Conservation (phyloP, 306 rosid species). For the Chamaecrista fasciculata region DNA sequence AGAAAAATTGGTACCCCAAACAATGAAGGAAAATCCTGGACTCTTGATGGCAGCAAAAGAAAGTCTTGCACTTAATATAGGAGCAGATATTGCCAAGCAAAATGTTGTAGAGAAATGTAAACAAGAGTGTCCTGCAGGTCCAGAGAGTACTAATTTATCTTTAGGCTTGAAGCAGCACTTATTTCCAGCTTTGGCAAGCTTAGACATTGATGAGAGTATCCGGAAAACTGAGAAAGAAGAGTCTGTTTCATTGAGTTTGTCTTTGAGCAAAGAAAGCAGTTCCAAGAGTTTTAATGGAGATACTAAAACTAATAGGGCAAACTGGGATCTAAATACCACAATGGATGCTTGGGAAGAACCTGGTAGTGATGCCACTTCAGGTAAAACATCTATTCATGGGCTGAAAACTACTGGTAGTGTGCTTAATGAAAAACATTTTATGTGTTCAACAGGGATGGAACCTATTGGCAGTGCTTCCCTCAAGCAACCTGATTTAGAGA, state of each 20-base stretch:
- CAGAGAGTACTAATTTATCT: conserved; percentile 45
- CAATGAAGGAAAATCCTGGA: conserved; percentile 40
- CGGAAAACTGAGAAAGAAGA: conserved; percentile 39
- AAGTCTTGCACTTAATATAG: conserved; percentile 41
- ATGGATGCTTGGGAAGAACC: conserved; percentile 92
- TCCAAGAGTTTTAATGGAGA: conserved; percentile 33
- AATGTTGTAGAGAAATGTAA: conserved; percentile 38
- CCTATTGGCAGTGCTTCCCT: conserved; percentile 23
- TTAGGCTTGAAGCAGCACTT: conserved; percentile 46
- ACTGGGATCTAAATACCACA: conserved; percentile 95
- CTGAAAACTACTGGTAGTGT: conserved; percentile 22
- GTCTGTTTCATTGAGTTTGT: conserved; percentile 52
- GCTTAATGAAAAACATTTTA: conserved; percentile 32
- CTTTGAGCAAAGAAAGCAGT: conserved; percentile 52
- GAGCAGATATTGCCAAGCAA: conserved; percentile 35
- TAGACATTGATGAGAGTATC: conserved; percentile 21
- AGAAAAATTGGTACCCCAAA: conserved; percentile 29
- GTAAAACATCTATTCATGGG: conserved; percentile 37
- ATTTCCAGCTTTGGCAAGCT: conserved; percentile 37
- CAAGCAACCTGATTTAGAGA: conserved; percentile 28
- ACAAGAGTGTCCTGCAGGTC: conserved; percentile 37
- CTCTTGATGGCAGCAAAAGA: conserved; percentile 48
- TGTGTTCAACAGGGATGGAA: conserved; percentile 30
- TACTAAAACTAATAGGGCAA: conserved; percentile 55
- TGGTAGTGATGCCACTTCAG: conserved; percentile 38